Evolutionary conservation across 768 basidiomycete genomes (phyloP).

Genomic region (Boletus subparvulus): DNA sequence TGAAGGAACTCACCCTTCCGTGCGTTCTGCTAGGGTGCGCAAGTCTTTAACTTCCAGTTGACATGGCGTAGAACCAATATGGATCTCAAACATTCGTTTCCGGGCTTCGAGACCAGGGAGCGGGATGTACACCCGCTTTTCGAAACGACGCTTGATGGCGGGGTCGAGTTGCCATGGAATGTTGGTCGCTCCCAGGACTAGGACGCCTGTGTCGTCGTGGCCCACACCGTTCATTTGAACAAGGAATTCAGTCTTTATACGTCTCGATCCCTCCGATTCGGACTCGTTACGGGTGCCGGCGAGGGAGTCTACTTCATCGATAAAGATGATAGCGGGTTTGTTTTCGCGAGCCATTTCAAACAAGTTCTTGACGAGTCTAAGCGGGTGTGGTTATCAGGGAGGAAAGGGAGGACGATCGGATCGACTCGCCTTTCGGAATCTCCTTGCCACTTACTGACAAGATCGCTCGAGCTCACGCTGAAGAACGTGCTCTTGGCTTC

Average conservation of each 20-base stretch:
- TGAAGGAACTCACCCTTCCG: constrained; percentile 62
- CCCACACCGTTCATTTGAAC: constrained; percentile 99
- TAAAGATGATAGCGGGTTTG: constrained; percentile 98
- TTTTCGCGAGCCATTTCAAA: constrained; percentile 95
- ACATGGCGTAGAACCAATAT: constrained; percentile 91
- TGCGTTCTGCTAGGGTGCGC: constrained; percentile 74
- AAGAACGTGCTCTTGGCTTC: constrained; percentile 99
- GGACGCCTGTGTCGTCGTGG: constrained; percentile 93
- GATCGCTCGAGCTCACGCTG: constrained; percentile 89
- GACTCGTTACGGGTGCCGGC: constrained; percentile 93
- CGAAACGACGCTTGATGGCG: constrained; percentile 97
- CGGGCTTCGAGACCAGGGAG: constrained; percentile 92
- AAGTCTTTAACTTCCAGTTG: constrained; percentile 78
- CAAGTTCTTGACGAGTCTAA: constrained; percentile 89
- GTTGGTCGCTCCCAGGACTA: constrained; percentile 96
- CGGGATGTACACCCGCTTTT: constrained; percentile 98
- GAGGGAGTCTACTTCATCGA: constrained; percentile 97
- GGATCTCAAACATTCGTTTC: constrained; percentile 94
- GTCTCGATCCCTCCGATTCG: constrained; percentile 95
- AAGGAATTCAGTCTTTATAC: constrained; percentile 96
- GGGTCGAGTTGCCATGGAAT: constrained; percentile 98
- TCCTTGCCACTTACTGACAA: constrained; percentile 99
- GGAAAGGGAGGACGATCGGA: neutral
- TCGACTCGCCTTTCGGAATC: constrained; percentile 86
- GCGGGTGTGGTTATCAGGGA: neutral